phyloP scores from a whole-genome alignment of 164 flowering plant genomes.

The Stephania yunnanensis region DNA sequence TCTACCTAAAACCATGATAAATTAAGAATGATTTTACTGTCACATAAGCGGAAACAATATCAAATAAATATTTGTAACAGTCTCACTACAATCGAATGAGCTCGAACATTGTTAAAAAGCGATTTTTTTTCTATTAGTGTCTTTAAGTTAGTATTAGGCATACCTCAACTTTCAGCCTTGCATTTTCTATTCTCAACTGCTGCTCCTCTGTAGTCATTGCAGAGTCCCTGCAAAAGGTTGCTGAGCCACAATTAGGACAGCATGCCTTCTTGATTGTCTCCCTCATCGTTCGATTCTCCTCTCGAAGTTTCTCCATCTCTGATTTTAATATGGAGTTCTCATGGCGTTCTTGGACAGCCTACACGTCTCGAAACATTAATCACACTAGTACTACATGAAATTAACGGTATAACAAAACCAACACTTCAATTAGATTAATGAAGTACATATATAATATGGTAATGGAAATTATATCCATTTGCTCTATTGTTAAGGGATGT shows the following conservation, averaged over 20 bases:
- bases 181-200: conserved; percentile 77
- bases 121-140: background rate
- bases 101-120: no score
- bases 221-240: conserved; percentile 44
- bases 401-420: no score
- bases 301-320: conserved; percentile 85
- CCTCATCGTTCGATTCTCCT: conserved; percentile 73
- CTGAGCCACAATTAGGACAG: conserved; percentile 84
- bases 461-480: background rate
- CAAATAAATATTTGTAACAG: background rate
- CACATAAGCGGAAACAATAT: background rate
- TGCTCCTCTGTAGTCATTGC: conserved; percentile 52
- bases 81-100: no score
- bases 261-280: conserved; percentile 60
- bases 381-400: background rate
- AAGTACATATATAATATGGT: background rate
- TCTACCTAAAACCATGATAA: conserved; percentile 45
- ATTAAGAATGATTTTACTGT: background rate
- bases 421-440: background rate
- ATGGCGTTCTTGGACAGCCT: conserved; percentile 99
- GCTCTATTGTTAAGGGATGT: no score
- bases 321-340: conserved; percentile 82
- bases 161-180: conserved; percentile 95
- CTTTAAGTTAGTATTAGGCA: background rate
- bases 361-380: background rate